Base-by-base conservation (phyloP, 805 yeast species). In the Hanseniaspora occidentalis region DNA sequence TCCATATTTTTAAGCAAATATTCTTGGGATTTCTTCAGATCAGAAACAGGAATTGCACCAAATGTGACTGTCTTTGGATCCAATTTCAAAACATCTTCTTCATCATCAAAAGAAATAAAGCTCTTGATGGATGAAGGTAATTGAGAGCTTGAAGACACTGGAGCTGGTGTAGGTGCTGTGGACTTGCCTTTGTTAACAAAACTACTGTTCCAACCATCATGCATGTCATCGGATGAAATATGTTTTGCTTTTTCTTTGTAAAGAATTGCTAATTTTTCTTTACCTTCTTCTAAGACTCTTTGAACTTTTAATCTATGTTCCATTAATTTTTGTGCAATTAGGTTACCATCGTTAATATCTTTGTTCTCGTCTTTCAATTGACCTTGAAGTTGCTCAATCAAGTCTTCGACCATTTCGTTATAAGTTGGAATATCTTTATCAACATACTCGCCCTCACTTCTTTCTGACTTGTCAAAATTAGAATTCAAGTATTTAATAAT, bases 341-440 rank as follows among this genome's bases (percentile, higher is more conserved):
- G 54, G 0, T 63, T 62, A 3, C 72, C 70, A 37, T 54, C 58
- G 22, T 58, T 56, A 13, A 56, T 55, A 39, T 73, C 71, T 21
- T 65, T 64, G 17, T 67, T 70, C 31, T 61, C 72, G 45, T 67
- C 69, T 38, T 58, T 59, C 17, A 73, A 58, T 50, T 84, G 92
- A 14, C 68, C 71, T 36, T 68, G 72, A 47, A 88, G 66, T 56
- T 85, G 95, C n/a, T 71, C 71, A 50, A 89, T 72, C 50, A 94
- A 68, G 57, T 85, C 94, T 57, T 83, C 94, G 38, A 89, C 76
- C 96, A 89, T 88, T 53, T 86, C 96, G 54, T 80, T 82, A 55
- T 84, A 88, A 2, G 86, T 72, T 18, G 86, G 62, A 61, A 65
- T 58, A 61, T 69, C 57, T 46, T 61, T 62, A 53, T 70, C 62